phyloP scores from a whole-genome alignment of 768 basidiomycete genomes.

The Trametes cingulata region DNA sequence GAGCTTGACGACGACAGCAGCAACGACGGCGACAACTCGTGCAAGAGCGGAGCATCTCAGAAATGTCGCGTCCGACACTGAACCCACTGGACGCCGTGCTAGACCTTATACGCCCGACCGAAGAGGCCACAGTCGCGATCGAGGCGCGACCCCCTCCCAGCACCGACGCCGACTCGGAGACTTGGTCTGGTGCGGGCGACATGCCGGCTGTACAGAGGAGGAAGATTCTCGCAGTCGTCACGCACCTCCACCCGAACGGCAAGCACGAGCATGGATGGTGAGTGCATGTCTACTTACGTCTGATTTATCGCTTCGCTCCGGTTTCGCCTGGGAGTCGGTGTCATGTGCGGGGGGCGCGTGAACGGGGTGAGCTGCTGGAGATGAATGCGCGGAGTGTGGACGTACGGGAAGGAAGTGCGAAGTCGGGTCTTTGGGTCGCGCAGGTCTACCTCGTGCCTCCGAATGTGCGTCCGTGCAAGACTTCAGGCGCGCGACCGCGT shows the following conservation, averaged over 20 bases:
- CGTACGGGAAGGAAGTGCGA: no score
- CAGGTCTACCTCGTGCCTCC: no score
- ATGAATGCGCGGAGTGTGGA: background rate
- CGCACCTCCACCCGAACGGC: conserved; percentile 39
- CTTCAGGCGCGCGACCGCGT: no score
- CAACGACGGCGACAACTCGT: background rate
- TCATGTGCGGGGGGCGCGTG: background rate
- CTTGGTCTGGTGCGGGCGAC: conserved; percentile 10
- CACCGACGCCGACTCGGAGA: conserved; percentile 6
- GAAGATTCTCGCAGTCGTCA: conserved; percentile 29
- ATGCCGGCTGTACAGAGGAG: background rate
- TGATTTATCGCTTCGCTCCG: background rate
- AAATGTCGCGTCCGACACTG: background rate
- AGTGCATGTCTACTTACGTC: conserved; percentile 5
- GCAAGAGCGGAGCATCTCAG: background rate
- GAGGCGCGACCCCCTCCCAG: conserved; percentile 32
- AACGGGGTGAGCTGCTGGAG: background rate
- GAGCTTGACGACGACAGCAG: background rate
- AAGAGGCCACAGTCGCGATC: conserved; percentile 46
- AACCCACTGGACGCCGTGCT: conserved; percentile 15
- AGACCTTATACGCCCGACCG: conserved; percentile 41
- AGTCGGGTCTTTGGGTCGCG: no score
- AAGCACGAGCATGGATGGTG: conserved; percentile 39
- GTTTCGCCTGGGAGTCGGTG: conserved; percentile 7
- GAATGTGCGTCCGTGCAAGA: no score